A percentile compares a stretch with the other conserved stretches of the same genome.
Conservation (phyloP, 2,329 filamentous ascomycete genomes). For the Cercospora sp. region DNA sequence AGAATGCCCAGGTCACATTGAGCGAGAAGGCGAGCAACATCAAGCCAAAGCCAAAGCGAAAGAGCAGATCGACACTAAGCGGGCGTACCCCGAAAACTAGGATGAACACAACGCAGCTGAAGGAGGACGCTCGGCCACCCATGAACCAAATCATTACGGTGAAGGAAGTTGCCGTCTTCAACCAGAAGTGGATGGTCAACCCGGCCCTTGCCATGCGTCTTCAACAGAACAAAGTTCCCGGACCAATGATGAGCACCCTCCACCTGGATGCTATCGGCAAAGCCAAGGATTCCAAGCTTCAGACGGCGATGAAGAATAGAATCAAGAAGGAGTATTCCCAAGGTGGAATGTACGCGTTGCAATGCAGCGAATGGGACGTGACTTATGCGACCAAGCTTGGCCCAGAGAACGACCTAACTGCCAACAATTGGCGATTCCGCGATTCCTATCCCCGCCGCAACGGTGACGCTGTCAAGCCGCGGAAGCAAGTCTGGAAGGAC, state of each 20-base stretch:
- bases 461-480: not conserved
- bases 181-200: not conserved
- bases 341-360: not conserved
- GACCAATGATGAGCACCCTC: not conserved
- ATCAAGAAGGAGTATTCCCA: not conserved
- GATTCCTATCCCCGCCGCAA: not conserved
- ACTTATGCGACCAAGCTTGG: not conserved
- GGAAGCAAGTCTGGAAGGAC: not conserved
- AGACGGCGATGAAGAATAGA: not conserved
- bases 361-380: not conserved
- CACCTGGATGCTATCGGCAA: not conserved
- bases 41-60: no score
- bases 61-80: no score
- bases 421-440: not conserved
- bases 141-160: not conserved
- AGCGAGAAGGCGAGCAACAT: no score
- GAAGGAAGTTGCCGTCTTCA: not conserved
- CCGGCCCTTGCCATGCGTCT: not conserved
- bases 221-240: not conserved
- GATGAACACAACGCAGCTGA: not conserved
- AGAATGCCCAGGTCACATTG: no score
- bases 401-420: not conserved
- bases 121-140: not conserved
- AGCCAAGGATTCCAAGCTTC: not conserved
- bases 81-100: no score